Conservation (phyloP, 2,329 filamentous ascomycete species). For the Fusarium sp. region DNA sequence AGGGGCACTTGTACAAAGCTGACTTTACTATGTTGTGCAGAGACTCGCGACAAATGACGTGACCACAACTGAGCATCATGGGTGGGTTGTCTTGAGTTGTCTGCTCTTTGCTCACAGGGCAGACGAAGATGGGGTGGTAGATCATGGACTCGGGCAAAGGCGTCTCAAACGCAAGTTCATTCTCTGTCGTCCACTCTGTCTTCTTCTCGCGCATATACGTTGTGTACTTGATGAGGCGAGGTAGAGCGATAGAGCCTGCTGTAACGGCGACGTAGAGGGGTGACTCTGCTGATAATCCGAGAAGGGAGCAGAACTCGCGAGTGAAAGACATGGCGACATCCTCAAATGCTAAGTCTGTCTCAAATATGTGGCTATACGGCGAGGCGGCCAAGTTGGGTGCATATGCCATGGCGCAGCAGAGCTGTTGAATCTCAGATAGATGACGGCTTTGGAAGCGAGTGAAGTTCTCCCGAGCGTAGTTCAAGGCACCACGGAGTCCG, state of each 20-base stretch:
- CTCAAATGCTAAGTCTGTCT: conserved; percentile 80
- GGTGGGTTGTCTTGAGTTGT: conserved; percentile 93
- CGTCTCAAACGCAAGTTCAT: conserved; percentile 87
- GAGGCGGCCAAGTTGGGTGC: conserved; percentile 79
- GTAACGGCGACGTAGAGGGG: conserved; percentile 94
- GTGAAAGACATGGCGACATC: conserved; percentile 91
- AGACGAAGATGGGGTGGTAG: conserved; percentile 98
- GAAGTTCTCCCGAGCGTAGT: conserved; percentile 83
- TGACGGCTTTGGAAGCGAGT: conserved; percentile 80
- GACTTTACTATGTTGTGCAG: conserved; percentile 84
- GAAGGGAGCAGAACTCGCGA: conserved; percentile 91
- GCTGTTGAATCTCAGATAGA: conserved; percentile 81
- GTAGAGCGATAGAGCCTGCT: conserved; percentile 91
- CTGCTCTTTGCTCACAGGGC: conserved; percentile 96
- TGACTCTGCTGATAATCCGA: conserved; percentile 90
- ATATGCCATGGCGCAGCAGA: conserved; percentile 85
- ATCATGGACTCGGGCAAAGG: conserved; percentile 71
- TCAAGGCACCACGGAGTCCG: conserved; percentile 74
- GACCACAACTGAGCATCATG: conserved; percentile 96
- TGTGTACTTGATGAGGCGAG: conserved; percentile 88
- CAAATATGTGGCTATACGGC: conserved; percentile 84
- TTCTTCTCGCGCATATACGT: conserved; percentile 88
- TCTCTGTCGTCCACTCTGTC: conserved; percentile 93
- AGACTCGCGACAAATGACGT: conserved; percentile 90
- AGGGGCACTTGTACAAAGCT: conserved; percentile 91